phyloP scores from a whole-genome alignment of 1,284 basidiomycete genomes.

The Coniophora puteana region DNA sequence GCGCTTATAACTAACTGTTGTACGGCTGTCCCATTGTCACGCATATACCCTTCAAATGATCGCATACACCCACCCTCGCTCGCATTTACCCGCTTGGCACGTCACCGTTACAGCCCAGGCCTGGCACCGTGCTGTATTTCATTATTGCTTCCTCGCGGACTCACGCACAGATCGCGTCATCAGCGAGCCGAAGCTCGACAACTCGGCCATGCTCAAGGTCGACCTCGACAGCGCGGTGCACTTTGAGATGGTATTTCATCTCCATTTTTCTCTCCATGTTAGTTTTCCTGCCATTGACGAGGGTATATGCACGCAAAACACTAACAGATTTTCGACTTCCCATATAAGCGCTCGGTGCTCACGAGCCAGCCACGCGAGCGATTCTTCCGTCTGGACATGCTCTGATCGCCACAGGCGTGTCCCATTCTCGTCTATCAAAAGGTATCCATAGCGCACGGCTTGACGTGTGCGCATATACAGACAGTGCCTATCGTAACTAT shows the following conservation, averaged over 20 bases:
- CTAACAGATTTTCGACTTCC: slow-evolving; percentile 28
- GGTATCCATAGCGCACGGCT: too few species aligned
- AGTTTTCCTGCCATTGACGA: background rate
- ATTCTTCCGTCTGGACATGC: slow-evolving; percentile 27
- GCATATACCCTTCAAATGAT: too few species aligned
- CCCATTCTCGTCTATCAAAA: too few species aligned
- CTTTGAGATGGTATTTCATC: slow-evolving; percentile 27
- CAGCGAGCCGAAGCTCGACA: slow-evolving; percentile 42
- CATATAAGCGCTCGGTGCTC: slow-evolving; percentile 30
- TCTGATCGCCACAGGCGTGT: too few species aligned
- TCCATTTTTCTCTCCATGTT: slow-evolving; percentile 11
- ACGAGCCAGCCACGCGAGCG: slow-evolving; percentile 23
- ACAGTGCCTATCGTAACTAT: too few species aligned
- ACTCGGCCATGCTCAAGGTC: slow-evolving; percentile 31
- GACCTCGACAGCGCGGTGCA: slow-evolving; percentile 29
- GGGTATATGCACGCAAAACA: background rate
- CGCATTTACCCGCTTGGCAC: background rate
- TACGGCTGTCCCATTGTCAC: too few species aligned
- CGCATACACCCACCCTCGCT: background rate
- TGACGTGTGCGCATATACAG: too few species aligned
- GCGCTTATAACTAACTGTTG: too few species aligned
- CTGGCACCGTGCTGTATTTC: slow-evolving; percentile 43
- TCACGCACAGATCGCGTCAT: slow-evolving; percentile 41
- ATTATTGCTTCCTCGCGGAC: slow-evolving; percentile 48
- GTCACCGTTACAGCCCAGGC: slow-evolving; percentile 31